Percentiles rank a stretch among this genome's conserved stretches.
phyloP scores from a whole-genome alignment of 2,329 filamentous ascomycete species.

The Aspergillus transmontanensis region DNA sequence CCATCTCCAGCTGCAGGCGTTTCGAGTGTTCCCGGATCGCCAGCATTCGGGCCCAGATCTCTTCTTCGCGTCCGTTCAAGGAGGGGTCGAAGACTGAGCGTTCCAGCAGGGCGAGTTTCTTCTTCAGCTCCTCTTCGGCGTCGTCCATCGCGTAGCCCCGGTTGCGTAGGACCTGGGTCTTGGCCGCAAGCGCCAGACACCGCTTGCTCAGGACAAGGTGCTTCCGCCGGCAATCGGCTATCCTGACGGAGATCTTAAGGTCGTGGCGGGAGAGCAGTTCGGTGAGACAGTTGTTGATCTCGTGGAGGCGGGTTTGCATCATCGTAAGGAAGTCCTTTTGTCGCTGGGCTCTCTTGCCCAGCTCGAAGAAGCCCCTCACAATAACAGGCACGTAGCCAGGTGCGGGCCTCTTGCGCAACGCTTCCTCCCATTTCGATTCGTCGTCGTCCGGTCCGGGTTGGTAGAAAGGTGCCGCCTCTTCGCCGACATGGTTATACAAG shows the following conservation, averaged over 20 bases:
- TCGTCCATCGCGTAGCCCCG: slow-evolving; percentile 67
- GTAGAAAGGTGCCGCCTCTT: slow-evolving; percentile 63
- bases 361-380: slow-evolving; percentile 61
- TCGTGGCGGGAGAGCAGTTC: slow-evolving; percentile 63
- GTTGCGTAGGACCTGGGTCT: slow-evolving; percentile 65
- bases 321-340: slow-evolving; percentile 61
- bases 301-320: slow-evolving; percentile 62
- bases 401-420: slow-evolving; percentile 60
- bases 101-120: slow-evolving; percentile 62
- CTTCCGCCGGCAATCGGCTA: slow-evolving; percentile 60
- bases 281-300: slow-evolving; percentile 66
- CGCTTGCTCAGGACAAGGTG: slow-evolving; percentile 63
- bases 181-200: slow-evolving; percentile 63
- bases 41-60: slow-evolving; percentile 69
- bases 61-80: slow-evolving; percentile 62
- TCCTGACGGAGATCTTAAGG: slow-evolving; percentile 59
- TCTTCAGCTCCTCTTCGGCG: slow-evolving; percentile 64
- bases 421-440: slow-evolving; percentile 66
- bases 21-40: slow-evolving; percentile 61
- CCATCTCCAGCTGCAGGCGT: slow-evolving; percentile 62
- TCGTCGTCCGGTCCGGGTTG: slow-evolving; percentile 60
- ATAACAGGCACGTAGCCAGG: slow-evolving; percentile 62
- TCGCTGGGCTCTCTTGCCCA: slow-evolving; percentile 59
- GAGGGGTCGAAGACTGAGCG: slow-evolving; percentile 62
- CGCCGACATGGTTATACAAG: slow-evolving; percentile 64